Evolutionary conservation across 2,329 filamentous ascomycete genomes (phyloP).

Genomic region (Emergomyces pasteurianus): DNA sequence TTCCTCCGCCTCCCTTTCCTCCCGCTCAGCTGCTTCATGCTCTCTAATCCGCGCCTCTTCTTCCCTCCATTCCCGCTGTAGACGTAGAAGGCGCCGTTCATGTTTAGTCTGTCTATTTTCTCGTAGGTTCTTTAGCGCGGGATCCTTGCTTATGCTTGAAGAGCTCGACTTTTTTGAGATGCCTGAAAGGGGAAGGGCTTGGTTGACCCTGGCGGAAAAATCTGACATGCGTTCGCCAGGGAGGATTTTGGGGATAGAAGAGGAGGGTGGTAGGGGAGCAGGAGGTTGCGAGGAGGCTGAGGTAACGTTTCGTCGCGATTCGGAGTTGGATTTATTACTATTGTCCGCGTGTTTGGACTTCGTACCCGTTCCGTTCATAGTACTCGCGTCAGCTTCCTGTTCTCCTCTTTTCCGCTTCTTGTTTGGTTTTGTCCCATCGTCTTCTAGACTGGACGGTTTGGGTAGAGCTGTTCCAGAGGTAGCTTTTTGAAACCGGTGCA

Average conservation of each 20-base stretch:
- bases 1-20: conserved; percentile 51
- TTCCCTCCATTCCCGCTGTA: conserved; percentile 48
- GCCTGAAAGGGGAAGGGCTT: conserved; percentile 63
- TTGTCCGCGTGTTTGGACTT: conserved; percentile 1
- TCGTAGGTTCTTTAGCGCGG: conserved; percentile 19
- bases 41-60: conserved; percentile 49
- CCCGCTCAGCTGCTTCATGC: conserved; percentile 65
- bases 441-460: conserved; percentile 44
- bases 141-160: conserved; percentile 9
- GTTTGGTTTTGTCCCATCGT: conserved; percentile 46
- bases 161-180: conserved; percentile 49
- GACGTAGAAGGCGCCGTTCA: conserved; percentile 60
- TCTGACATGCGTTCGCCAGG: conserved; percentile 75
- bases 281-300: neutral
- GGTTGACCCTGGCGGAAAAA: conserved; percentile 72
- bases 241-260: conserved; percentile 53
- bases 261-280: neutral
- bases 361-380: conserved; percentile 9
- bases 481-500: conserved; percentile 37
- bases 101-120: conserved; percentile 63
- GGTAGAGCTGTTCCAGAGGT: neutral
- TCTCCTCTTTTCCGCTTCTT: conserved; percentile 36
- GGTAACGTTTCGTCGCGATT: neutral
- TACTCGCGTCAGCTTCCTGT: conserved; percentile 9
- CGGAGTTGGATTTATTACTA: neutral